A percentile compares a stretch with the other conserved stretches of the same genome.
Evolutionary conservation across 2,329 filamentous ascomycete genomes (phyloP).

Genomic region (Botrytis galanthina): DNA sequence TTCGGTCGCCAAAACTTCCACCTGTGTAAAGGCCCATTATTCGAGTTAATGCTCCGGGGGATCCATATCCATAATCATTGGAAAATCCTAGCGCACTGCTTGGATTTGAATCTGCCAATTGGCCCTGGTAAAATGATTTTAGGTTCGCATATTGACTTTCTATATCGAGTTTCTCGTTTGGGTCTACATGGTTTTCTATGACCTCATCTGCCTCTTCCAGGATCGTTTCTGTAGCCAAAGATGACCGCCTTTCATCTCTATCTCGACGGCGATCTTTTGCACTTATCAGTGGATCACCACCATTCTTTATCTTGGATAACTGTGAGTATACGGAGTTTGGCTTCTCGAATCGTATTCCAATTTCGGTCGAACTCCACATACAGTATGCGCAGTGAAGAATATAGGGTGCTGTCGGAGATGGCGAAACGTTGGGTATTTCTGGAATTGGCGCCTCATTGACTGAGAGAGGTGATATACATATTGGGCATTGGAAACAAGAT

Average conservation of each 20-base stretch:
- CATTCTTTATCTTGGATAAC: slow-evolving; percentile 67
- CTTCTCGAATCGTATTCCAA: slow-evolving; percentile 86
- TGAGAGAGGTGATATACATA: slow-evolving; percentile 77
- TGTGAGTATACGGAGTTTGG: slow-evolving; percentile 83
- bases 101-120: slow-evolving; percentile 63
- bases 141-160: slow-evolving; percentile 74
- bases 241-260: slow-evolving; percentile 32
- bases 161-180: slow-evolving; percentile 48
- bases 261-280: slow-evolving; percentile 43
- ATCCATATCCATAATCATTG: slow-evolving; percentile 58
- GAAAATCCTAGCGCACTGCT: slow-evolving; percentile 56
- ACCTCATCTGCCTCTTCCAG: slow-evolving; percentile 34
- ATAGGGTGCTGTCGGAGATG: slow-evolving; percentile 54
- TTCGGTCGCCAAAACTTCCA: slow-evolving; percentile 60
- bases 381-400: slow-evolving; percentile 87
- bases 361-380: slow-evolving; percentile 86
- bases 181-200: slow-evolving; percentile 40
- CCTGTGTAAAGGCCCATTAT: slow-evolving; percentile 89
- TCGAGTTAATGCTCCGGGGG: slow-evolving; percentile 76
- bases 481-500: slow-evolving; percentile 92
- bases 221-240: slow-evolving; percentile 29
- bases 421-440: slow-evolving; percentile 45
- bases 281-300: slow-evolving; percentile 51
- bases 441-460: slow-evolving; percentile 58
- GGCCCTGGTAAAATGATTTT: slow-evolving; percentile 76